Evolutionary conservation across 208 protist genomes (phyloP), one percentile per base, ranked within the genome.

Genomic region (Wallacemonas sp.): DNA sequence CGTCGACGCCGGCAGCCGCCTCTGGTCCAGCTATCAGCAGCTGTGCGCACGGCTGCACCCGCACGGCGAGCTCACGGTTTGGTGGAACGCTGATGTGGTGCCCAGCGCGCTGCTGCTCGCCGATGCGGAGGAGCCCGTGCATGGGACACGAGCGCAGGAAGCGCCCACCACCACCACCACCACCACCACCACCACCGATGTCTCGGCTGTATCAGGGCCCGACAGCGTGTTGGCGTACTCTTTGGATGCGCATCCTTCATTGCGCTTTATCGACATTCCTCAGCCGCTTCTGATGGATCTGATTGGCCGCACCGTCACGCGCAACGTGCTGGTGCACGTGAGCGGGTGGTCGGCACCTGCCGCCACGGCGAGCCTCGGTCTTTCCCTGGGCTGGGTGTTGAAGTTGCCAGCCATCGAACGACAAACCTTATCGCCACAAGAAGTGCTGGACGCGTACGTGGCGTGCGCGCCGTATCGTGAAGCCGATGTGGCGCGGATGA

Each of bases 31-130:
- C 29, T 70, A 70, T 16, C 26, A 57, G 20, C 33, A 28, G 20
- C 32, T 68, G 8, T 45, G 44, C n/a, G 29, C 3, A 1, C 39
- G 45, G 7, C 57, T 59, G 12, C 16, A 8, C 29, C 52, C 52
- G n/a, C 18, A 5, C 20, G 29, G 1, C 4, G 57, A 69, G 36
- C 63, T 82, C 42, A 49, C 57, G 38, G 69, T 86, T 45, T 86
- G 80, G 80, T 86, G 76, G 72, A 82, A 81, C 49, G 80, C 80
- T 1, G 80, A 86, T 44, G 72, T 82, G 36, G 61, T 81, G 44
- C 70, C 44, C 39, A 74, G 62, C 45, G 54, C 22, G 33, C 44
- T 49, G 55, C 45, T 59, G n/a, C 32, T 59, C 31, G 28, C 16
- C 26, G 52, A 59, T 20, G 16, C 16, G 5, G 14, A 5, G 12